phyloP scores from a whole-genome alignment of 163 green algal species.

The Scenedesmus sp. region DNA sequence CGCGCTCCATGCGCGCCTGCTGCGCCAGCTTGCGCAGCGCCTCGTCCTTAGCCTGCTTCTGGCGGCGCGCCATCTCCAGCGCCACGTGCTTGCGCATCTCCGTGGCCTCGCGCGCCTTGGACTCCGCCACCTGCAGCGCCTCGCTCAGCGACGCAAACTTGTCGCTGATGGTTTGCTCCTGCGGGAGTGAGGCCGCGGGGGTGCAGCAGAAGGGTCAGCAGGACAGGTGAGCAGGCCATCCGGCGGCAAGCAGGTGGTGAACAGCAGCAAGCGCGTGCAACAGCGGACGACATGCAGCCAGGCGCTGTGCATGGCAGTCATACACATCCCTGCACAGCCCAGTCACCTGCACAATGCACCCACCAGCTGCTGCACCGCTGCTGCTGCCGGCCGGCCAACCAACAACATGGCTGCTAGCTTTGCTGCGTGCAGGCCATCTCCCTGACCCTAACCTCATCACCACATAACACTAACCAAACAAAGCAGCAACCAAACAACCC shows the following conservation, averaged over 20 bases:
- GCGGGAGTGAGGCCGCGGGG: constrained; percentile 8
- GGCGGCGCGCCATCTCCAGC: constrained; percentile 83
- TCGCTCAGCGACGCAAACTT: constrained; percentile 94
- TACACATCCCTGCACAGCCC: background rate
- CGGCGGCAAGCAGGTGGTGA: background rate
- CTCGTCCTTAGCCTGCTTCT: constrained; percentile 92
- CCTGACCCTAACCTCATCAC: background rate
- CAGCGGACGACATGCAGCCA: too few relatives aligned
- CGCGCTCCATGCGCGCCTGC: constrained; percentile 67
- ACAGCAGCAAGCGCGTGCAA: background rate
- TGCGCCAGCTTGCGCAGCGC: constrained; percentile 95
- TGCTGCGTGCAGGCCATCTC: background rate
- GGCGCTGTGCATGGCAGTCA: background rate
- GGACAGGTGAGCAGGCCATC: background rate
- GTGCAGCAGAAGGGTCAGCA: background rate
- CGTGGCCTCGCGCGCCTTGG: constrained; percentile 92
- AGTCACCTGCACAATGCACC: background rate
- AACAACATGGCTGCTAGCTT: background rate
- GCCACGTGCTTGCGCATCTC: constrained; percentile 93
- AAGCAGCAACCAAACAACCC: background rate
- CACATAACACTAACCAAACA: background rate
- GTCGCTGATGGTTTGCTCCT: constrained; percentile 98
- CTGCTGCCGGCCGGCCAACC: background rate
- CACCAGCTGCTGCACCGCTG: background rate
- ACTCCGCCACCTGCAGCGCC: constrained; percentile 95